phyloP scores from a whole-genome alignment of 2,329 filamentous ascomycete species.

The Madurella mycetomatis region DNA sequence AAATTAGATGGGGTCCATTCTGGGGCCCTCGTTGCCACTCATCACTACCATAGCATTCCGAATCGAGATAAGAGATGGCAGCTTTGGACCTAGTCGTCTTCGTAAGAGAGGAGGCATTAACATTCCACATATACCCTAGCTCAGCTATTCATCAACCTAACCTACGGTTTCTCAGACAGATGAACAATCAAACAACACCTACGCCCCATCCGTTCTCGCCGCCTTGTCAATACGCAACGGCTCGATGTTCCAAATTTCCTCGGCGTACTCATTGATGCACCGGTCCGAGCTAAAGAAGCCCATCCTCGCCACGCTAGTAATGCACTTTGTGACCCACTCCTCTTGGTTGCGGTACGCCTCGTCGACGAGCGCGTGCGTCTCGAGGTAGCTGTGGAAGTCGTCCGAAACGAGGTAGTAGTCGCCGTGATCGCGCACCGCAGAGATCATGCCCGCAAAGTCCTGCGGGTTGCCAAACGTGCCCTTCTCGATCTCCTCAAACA shows the following conservation, averaged over 20 bases:
- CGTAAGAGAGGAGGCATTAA: neutral
- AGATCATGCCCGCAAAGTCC: conserved; percentile 77
- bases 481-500: conserved; percentile 77
- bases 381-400: conserved; percentile 91
- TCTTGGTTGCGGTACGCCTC: conserved; percentile 89
- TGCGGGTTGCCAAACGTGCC: conserved; percentile 75
- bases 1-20: too few relatives aligned
- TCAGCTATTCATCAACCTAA: neutral
- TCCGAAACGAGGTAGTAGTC: conserved; percentile 98
- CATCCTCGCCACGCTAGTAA: conserved; percentile 86
- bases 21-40: neutral
- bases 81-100: neutral
- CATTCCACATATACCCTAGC: neutral
- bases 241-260: conserved; percentile 96
- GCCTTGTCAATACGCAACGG: conserved; percentile 53
- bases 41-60: neutral
- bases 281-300: conserved; percentile 95
- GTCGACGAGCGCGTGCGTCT: conserved; percentile 87
- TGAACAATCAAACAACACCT: neutral
- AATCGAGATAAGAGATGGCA: neutral
- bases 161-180: neutral
- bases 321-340: conserved; percentile 86
- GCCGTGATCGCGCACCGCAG: conserved; percentile 83
- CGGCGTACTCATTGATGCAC: conserved; percentile 96
- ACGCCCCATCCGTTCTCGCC: neutral